Conservation (phyloP, 768 basidiomycete species). For the Tricholoma sp. region DNA sequence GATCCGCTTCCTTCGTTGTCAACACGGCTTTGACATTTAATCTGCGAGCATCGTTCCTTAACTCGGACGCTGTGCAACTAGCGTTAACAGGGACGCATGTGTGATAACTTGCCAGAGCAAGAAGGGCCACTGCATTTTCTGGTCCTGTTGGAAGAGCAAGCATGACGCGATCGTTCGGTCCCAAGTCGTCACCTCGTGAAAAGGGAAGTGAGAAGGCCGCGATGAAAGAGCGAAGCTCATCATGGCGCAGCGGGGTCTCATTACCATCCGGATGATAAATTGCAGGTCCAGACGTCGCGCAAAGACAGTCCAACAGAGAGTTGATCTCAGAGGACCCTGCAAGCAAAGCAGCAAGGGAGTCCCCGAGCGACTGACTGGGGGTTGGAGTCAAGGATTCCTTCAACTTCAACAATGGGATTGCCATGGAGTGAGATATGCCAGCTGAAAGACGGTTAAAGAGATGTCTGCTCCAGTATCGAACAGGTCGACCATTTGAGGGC, state of each 20-base stretch:
- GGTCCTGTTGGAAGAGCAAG: slow-evolving; percentile 40
- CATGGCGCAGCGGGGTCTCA: slow-evolving; percentile 31
- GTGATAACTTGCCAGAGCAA: slow-evolving; percentile 37
- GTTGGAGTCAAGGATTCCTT: slow-evolving; percentile 13
- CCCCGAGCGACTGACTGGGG: slow-evolving; percentile 29
- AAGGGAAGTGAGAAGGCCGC: slow-evolving; percentile 34
- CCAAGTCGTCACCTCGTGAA: slow-evolving; percentile 22
- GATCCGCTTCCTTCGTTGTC: slow-evolving; percentile 34
- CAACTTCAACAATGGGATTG: no score
- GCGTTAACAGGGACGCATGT: slow-evolving; percentile 44
- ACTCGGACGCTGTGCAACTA: slow-evolving; percentile 38
- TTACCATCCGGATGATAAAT: slow-evolving; percentile 32
- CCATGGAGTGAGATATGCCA: no score
- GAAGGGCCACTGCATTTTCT: slow-evolving; percentile 43
- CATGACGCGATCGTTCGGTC: slow-evolving; percentile 43
- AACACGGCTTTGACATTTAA: slow-evolving; percentile 36
- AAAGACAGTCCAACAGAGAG: slow-evolving; percentile 38
- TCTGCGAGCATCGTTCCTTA: slow-evolving; percentile 35
- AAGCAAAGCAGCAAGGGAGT: slow-evolving; percentile 28
- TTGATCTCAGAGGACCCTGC: slow-evolving; percentile 22
- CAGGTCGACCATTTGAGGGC: no score
- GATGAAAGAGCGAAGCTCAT: slow-evolving; percentile 31
- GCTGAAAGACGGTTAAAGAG: no score
- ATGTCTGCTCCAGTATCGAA: no score
- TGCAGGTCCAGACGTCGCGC: slow-evolving; percentile 27